phyloP scores from a whole-genome alignment of 148 eudicot genomes.

The Vaccinium darrowii region DNA sequence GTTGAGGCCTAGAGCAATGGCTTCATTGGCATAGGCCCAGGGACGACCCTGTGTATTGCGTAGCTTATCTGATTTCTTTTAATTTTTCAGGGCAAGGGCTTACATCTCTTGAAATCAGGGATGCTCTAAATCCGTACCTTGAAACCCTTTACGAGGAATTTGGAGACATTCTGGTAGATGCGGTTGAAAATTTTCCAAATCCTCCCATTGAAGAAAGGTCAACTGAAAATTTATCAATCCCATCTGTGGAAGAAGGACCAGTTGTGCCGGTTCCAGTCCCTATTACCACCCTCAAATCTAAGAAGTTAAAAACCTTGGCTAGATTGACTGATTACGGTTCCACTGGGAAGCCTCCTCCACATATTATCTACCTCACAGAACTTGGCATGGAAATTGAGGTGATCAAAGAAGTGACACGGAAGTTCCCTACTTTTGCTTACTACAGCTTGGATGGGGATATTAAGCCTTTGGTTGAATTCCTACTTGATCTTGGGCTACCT shows the following conservation, averaged over 20 bases:
- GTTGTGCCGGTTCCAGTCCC: conserved; percentile 33
- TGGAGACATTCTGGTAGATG: conserved; percentile 46
- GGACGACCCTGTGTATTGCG: background rate
- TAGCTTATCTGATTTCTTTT: conserved; percentile 10
- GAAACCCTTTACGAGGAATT: conserved; percentile 59
- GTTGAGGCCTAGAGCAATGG: background rate
- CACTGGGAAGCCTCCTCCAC: conserved; percentile 16
- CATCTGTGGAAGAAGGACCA: conserved; percentile 33
- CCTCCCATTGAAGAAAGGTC: conserved; percentile 38
- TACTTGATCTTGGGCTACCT: conserved; percentile 73
- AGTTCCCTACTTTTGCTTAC: conserved; percentile 77
- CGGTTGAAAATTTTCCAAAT: conserved; percentile 60
- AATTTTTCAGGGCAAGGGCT: conserved; percentile 70
- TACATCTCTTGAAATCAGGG: conserved; percentile 79
- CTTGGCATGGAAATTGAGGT: conserved; percentile 70
- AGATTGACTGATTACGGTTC: conserved; percentile 31
- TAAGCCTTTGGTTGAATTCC: conserved; percentile 73
- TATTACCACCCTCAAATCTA: conserved; percentile 32
- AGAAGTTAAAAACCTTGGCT: conserved; percentile 60
- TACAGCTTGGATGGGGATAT: conserved; percentile 78
- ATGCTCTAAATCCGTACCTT: conserved; percentile 69
- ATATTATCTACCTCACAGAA: conserved; percentile 59
- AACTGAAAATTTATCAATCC: conserved; percentile 38
- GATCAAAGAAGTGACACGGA: conserved; percentile 51
- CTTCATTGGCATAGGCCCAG: background rate